These are phyloP conservation scores for Hypoxylon intermedium DNA, from an alignment of 495 filamentous ascomycete species.

Conservation along the genomic window DNA sequence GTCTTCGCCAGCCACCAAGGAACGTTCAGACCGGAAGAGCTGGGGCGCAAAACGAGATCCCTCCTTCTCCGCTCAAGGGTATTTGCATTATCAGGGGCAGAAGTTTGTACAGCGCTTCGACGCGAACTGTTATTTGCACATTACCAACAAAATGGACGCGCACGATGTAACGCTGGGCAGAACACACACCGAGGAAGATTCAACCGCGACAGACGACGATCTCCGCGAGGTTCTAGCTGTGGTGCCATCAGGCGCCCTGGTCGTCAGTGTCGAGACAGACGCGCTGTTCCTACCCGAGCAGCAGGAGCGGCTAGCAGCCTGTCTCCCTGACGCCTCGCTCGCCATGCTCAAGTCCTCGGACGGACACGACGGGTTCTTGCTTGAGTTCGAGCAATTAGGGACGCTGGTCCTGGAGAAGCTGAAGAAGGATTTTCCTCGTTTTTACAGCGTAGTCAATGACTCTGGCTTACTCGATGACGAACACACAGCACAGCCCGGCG, in stretches of 20 bases:
- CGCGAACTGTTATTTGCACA: slow-evolving; percentile 50
- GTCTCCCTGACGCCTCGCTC: slow-evolving; percentile 42
- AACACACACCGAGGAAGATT: neutral
- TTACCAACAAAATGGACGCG: slow-evolving; percentile 49
- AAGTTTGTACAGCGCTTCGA: slow-evolving; percentile 51
- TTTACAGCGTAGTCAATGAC: slow-evolving; percentile 27
- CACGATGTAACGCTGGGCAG: slow-evolving; percentile 47
- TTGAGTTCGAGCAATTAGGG: slow-evolving; percentile 46
- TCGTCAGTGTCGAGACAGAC: slow-evolving; percentile 48
- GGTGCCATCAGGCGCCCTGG: slow-evolving; percentile 38
- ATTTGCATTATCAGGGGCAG: slow-evolving; percentile 48
- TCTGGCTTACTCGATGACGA: neutral
- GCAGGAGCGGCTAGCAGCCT: slow-evolving; percentile 40
- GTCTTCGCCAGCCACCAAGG: neutral
- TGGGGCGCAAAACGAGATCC: slow-evolving; percentile 31
- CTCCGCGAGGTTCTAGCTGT: slow-evolving; percentile 31
- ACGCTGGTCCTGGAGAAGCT: slow-evolving; percentile 39
- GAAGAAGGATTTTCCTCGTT: slow-evolving; percentile 33
- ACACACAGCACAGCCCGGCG: slow-evolving; percentile 29
- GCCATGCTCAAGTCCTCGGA: slow-evolving; percentile 39
- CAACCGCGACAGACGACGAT: slow-evolving; percentile 1
- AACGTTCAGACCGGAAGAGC: slow-evolving; percentile 23
- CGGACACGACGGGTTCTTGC: slow-evolving; percentile 49
- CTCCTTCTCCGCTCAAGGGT: slow-evolving; percentile 46
- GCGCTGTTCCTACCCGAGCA: slow-evolving; percentile 45